Percentiles rank a stretch among this genome's conserved stretches.
phyloP scores from a whole-genome alignment of 2,329 filamentous ascomycete species.

The Alternaria postmessia region DNA sequence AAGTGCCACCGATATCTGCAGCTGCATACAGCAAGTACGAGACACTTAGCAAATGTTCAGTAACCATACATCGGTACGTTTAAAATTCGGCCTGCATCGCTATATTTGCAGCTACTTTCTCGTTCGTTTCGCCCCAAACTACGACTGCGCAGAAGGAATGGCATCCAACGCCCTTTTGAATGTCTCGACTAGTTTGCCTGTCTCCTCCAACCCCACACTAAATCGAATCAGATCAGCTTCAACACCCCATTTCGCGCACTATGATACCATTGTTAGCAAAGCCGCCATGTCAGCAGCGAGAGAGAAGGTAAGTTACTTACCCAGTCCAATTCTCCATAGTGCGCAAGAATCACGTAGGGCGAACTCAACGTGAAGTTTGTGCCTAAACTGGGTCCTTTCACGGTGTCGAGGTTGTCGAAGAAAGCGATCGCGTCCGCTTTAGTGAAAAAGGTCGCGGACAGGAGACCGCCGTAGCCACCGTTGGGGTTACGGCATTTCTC shows the following conservation, averaged over 20 bases:
- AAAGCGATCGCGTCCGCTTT: conserved; percentile 78
- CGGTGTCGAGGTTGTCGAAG: conserved; percentile 84
- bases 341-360: conserved; percentile 89
- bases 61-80: neutral
- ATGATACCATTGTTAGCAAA: conserved; percentile 16
- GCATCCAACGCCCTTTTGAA: conserved; percentile 76
- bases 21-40: neutral
- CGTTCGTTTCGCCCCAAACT: neutral
- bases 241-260: conserved; percentile 79
- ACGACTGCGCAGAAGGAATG: conserved; percentile 35
- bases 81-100: neutral
- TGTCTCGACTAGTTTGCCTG: conserved; percentile 67
- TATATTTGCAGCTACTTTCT: neutral
- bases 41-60: neutral
- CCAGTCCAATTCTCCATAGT: conserved; percentile 94
- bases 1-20: neutral
- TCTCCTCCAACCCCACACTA: conserved; percentile 89
- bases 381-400: conserved; percentile 92
- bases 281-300: neutral
- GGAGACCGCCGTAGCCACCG: conserved; percentile 87
- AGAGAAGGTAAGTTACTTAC: conserved; percentile 49
- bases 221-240: conserved; percentile 82
- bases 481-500: conserved; percentile 76
- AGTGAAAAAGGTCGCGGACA: conserved; percentile 82
- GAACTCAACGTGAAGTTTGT: conserved; percentile 96